Percentiles rank a stretch among this genome's conserved stretches.
phyloP scores from a whole-genome alignment of 2,329 filamentous ascomycete species.

The Colletotrichum zoysiae region DNA sequence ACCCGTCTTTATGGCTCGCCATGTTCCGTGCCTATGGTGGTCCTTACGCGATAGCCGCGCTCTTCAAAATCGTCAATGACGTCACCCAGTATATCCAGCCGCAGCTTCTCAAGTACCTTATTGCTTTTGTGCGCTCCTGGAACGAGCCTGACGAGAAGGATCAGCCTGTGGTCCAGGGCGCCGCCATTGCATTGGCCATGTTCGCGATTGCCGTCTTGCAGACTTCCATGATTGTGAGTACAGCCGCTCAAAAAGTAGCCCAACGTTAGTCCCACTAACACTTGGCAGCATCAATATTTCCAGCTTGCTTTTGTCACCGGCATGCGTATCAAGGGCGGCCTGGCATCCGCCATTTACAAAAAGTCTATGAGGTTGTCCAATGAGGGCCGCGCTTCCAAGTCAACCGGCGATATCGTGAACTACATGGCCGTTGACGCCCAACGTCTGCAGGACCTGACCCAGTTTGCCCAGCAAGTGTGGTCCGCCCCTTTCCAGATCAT shows the following conservation, averaged over 20 bases:
- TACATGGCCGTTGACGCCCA: slow-evolving; percentile 99
- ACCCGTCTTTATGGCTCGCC: slow-evolving; percentile 89
- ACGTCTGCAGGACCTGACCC: slow-evolving; percentile 91
- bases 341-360: slow-evolving; percentile 91
- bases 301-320: slow-evolving; percentile 94
- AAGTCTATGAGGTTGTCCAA: slow-evolving; percentile 93
- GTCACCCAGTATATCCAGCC: slow-evolving; percentile 89
- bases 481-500: slow-evolving; percentile 97
- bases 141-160: slow-evolving; percentile 61
- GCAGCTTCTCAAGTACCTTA: slow-evolving; percentile 86
- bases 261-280: slow-evolving; percentile 35
- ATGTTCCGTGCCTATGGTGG: slow-evolving; percentile 86
- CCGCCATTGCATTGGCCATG: slow-evolving; percentile 91
- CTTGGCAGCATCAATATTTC: slow-evolving; percentile 86
- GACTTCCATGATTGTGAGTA: slow-evolving; percentile 78
- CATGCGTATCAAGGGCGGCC: slow-evolving; percentile 93
- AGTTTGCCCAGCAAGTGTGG: slow-evolving; percentile 96
- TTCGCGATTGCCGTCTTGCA: slow-evolving; percentile 88
- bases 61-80: slow-evolving; percentile 94
- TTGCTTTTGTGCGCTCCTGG: slow-evolving; percentile 87
- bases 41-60: slow-evolving; percentile 82
- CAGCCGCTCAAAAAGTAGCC: neutral
- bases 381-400: slow-evolving; percentile 88
- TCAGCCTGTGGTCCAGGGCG: slow-evolving; percentile 85
- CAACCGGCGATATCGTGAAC: slow-evolving; percentile 98